Evolutionary conservation across 2,329 filamentous ascomycete genomes (phyloP).

Genomic region (Neobulgaria alba): DNA sequence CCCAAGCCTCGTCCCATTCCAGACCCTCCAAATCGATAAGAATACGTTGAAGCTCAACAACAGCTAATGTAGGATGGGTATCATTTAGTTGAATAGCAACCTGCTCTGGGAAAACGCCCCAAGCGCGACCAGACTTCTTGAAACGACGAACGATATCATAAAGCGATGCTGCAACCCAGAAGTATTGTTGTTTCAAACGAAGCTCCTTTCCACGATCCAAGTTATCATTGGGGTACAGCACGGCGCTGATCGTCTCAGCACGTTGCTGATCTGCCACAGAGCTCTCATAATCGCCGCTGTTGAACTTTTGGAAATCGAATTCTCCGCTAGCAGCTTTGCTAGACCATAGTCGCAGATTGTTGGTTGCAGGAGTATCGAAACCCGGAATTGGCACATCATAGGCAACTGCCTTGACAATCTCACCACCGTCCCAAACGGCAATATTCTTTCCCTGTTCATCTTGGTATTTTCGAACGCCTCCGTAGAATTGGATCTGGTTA

Average conservation of each 20-base stretch:
- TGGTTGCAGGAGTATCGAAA: slow-evolving; percentile 81
- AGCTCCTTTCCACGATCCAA: slow-evolving; percentile 94
- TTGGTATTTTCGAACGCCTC: slow-evolving; percentile 65
- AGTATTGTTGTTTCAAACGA: slow-evolving; percentile 97
- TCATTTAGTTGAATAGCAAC: slow-evolving; percentile 98
- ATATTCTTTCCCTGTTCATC: slow-evolving; percentile 69
- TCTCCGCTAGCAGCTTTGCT: slow-evolving; percentile 95
- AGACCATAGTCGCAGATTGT: slow-evolving; percentile 95
- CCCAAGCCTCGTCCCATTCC: slow-evolving; percentile 90
- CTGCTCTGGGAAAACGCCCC: slow-evolving; percentile 88
- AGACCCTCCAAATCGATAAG: slow-evolving; percentile 82
- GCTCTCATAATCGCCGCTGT: slow-evolving; percentile 90
- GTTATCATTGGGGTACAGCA: slow-evolving; percentile 96
- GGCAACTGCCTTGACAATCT: slow-evolving; percentile 83
- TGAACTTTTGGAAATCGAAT: slow-evolving; percentile 99
- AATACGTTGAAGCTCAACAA: slow-evolving; percentile 92
- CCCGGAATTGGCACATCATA: slow-evolving; percentile 92
- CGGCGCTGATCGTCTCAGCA: slow-evolving; percentile 97
- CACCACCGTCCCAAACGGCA: slow-evolving; percentile 82
- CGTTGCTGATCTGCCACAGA: slow-evolving; percentile 97
- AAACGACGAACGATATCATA: slow-evolving; percentile 95
- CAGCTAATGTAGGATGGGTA: slow-evolving; percentile 90
- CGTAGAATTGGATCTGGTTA: slow-evolving; percentile 77
- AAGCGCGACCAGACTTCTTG: slow-evolving; percentile 90
- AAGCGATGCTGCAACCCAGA: slow-evolving; percentile 96